These are phyloP conservation scores for Trametes meyenii DNA, from an alignment of 768 basidiomycete species.

Conservation along the genomic window DNA sequence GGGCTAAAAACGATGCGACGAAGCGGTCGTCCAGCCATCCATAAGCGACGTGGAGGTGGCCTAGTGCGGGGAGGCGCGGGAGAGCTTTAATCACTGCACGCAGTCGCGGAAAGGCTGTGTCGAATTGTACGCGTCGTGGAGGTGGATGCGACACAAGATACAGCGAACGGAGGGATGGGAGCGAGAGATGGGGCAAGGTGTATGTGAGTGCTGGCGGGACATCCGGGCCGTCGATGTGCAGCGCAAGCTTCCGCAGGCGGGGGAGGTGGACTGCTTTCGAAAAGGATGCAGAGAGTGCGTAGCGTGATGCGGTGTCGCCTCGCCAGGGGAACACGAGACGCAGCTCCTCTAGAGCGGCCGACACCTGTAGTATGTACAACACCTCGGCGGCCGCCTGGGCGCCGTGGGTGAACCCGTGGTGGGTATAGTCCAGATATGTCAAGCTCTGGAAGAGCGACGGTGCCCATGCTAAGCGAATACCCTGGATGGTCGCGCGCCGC, in stretches of 20 bases:
- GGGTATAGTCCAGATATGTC: constrained; percentile 68
- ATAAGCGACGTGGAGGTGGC: constrained; percentile 27
- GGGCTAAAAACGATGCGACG: constrained; percentile 27
- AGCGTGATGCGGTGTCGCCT: constrained; percentile 27
- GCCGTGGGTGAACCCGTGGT: constrained; percentile 67
- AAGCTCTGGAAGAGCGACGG: constrained; percentile 65
- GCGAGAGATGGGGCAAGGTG: constrained; percentile 51
- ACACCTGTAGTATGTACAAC: constrained; percentile 58
- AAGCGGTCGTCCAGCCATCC: constrained; percentile 33
- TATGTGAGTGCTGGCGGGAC: constrained; percentile 63
- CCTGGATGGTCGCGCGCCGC: constrained; percentile 58
- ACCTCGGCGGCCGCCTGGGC: constrained; percentile 60
- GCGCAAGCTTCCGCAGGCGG: constrained; percentile 47
- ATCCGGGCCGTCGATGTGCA: constrained; percentile 55
- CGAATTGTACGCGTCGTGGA: constrained; percentile 4
- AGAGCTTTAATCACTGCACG: constrained; percentile 29
- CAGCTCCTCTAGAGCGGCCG: constrained; percentile 54
- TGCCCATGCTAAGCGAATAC: constrained; percentile 63
- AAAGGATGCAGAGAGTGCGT: constrained; percentile 32
- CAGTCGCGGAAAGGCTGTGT: constrained; percentile 23
- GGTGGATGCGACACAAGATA: constrained; percentile 41
- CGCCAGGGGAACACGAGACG: constrained; percentile 52
- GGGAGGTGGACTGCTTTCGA: constrained; percentile 46
- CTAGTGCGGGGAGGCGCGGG: constrained; percentile 27
- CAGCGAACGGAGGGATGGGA: constrained; percentile 52